Evolutionary conservation across 2,329 filamentous ascomycete species (phyloP).

Genomic region (Sarocladium oryzae): DNA sequence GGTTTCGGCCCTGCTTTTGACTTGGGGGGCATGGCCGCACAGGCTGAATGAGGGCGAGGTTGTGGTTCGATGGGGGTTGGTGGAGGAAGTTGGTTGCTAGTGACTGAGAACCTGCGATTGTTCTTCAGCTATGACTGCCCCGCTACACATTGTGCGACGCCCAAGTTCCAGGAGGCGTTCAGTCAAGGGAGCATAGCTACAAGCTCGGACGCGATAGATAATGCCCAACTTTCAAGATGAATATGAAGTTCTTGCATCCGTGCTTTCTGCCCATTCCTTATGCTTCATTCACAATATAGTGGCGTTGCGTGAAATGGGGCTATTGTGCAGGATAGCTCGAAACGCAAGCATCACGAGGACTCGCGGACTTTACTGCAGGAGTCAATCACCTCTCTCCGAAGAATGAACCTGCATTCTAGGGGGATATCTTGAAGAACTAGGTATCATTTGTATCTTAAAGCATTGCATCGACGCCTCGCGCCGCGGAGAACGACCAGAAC

Average conservation of each 20-base stretch:
- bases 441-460: not conserved
- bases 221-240: too few relatives aligned
- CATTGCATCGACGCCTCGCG: not conserved
- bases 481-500: not conserved
- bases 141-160: constrained; percentile 8
- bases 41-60: not conserved
- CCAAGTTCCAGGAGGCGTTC: not conserved
- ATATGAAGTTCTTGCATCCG: too few relatives aligned
- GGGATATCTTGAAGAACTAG: too few relatives aligned
- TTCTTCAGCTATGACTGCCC: constrained; percentile 6
- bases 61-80: constrained; percentile 3
- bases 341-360: too few relatives aligned
- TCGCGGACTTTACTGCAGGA: too few relatives aligned
- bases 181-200: not conserved
- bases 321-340: too few relatives aligned
- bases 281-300: not conserved
- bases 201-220: not conserved
- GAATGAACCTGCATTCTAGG: too few relatives aligned
- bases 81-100: constrained; percentile 1
- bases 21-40: constrained; percentile 29
- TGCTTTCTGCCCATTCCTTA: too few relatives aligned
- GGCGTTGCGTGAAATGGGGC: too few relatives aligned
- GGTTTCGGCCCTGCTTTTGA: constrained; percentile 29
- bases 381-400: too few relatives aligned
- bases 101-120: constrained; percentile 8